A percentile compares a stretch with the other conserved stretches of the same genome.
Evolutionary conservation across 2,329 filamentous ascomycete species (phyloP).

Genomic region (Epicoccum sorghinum): DNA sequence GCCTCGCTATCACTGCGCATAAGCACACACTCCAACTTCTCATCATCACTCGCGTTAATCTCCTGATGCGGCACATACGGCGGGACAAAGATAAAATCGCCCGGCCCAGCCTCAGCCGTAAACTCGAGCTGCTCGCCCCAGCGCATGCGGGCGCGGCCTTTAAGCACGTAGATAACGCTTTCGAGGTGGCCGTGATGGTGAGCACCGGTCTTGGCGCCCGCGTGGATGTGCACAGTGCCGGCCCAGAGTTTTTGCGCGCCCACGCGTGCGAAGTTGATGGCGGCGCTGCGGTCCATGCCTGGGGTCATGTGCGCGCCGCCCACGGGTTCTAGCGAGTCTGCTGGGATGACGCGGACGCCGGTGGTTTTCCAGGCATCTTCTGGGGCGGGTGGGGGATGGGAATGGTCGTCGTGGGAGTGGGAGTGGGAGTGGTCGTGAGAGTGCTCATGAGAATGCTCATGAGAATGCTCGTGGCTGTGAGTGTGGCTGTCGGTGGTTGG

Average conservation of each 20-base stretch:
- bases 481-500: background rate
- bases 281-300: conserved; percentile 13
- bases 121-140: conserved; percentile 16
- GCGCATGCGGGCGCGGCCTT: conserved; percentile 15
- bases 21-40: conserved; percentile 16
- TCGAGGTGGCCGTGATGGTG: conserved; percentile 17
- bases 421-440: conserved; percentile 1
- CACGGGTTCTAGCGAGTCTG: background rate
- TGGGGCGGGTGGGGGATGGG: background rate
- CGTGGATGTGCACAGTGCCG: conserved; percentile 16
- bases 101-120: conserved; percentile 14
- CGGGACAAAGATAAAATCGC: conserved; percentile 19
- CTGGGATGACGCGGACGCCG: conserved; percentile 14
- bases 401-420: background rate
- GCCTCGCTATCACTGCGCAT: conserved; percentile 17
- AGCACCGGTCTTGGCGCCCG: conserved; percentile 13
- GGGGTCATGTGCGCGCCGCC: conserved; percentile 10
- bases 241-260: conserved; percentile 17
- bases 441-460: background rate
- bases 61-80: conserved; percentile 19
- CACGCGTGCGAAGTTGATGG: conserved; percentile 11
- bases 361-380: conserved; percentile 16
- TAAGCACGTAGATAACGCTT: conserved; percentile 13
- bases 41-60: conserved; percentile 19
- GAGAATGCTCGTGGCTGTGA: background rate